These are phyloP conservation scores for Chaetomium sp. DNA, from an alignment of 2,329 filamentous ascomycete species.

Conservation along the genomic window DNA sequence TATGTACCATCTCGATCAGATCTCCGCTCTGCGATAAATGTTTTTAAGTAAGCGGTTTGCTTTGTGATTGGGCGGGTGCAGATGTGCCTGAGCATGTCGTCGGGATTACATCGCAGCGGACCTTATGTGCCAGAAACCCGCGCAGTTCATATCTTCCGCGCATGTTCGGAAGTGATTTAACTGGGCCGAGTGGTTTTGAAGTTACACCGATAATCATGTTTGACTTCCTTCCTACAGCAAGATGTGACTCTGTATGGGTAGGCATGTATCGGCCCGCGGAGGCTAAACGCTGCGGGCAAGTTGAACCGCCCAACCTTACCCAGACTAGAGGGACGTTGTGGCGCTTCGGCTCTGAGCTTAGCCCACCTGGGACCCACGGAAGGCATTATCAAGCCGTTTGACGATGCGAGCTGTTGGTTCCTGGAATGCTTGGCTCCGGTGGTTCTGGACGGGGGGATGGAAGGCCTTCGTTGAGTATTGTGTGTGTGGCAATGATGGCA, in stretches of 20 bases:
- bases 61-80: slow-evolving; percentile 1
- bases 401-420: not conserved
- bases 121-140: too few species aligned
- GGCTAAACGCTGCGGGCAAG: slow-evolving; percentile 1
- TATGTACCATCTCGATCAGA: too few species aligned
- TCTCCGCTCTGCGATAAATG: too few species aligned
- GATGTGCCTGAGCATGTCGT: not conserved
- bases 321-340: slow-evolving; percentile 14
- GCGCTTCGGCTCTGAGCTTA: slow-evolving; percentile 9
- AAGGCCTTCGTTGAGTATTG: not conserved
- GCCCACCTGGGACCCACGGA: slow-evolving; percentile 1
- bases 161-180: too few species aligned
- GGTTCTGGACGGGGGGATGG: not conserved
- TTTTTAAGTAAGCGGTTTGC: not conserved
- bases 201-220: too few species aligned
- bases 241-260: too few species aligned
- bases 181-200: too few species aligned
- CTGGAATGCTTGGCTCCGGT: not conserved
- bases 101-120: not conserved
- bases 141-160: too few species aligned
- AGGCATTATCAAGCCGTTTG: not conserved
- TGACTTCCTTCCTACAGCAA: too few species aligned
- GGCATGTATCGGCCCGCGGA: slow-evolving; percentile 1
- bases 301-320: slow-evolving; percentile 15
- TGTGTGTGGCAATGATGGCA: not conserved